Evolutionary conservation across 805 yeast species (phyloP).

Genomic region (Yarrowia deformans): DNA sequence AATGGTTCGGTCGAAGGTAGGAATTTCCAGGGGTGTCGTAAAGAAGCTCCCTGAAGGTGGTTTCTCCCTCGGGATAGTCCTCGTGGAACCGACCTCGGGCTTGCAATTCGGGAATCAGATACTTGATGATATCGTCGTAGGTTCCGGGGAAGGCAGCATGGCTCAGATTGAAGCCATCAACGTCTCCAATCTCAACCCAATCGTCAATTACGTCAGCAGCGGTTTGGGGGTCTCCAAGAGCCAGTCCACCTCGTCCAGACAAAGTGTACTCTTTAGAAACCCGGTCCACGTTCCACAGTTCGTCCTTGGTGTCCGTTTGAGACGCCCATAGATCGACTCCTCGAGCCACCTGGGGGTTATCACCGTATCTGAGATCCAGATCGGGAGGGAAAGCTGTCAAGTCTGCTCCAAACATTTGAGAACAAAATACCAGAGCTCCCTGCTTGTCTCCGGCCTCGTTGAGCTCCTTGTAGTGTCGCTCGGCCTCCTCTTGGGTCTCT

Average conservation of each 20-base stretch:
- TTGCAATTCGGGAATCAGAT: conserved; percentile 52
- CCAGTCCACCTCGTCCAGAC: conserved; percentile 29
- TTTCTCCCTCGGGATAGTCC: conserved; percentile 10
- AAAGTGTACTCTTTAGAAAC: conserved; percentile 7
- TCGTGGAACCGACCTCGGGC: conserved; percentile 50
- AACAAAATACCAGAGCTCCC: conserved; percentile 14
- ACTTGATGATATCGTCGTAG: conserved; percentile 53
- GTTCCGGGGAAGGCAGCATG: conserved; percentile 52
- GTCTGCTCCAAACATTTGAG: conserved; percentile 21
- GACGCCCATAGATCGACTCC: conserved; percentile 22
- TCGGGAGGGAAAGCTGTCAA: background rate
- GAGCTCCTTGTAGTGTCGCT: conserved; percentile 23
- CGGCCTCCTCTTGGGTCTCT: conserved; percentile 17
- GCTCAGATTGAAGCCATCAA: conserved; percentile 56
- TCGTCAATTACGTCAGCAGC: conserved; percentile 54
- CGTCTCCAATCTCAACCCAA: conserved; percentile 53
- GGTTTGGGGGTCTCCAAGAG: conserved; percentile 42
- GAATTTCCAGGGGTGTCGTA: conserved; percentile 15
- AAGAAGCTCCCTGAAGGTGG: conserved; percentile 8
- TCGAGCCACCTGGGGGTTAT: conserved; percentile 2
- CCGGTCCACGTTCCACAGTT: conserved; percentile 11
- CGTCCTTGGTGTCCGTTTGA: conserved; percentile 44
- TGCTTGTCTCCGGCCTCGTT: conserved; percentile 12
- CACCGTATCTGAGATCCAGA: conserved; percentile 12
- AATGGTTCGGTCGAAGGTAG: conserved; percentile 1